A percentile compares a stretch with the other conserved stretches of the same genome.
Conservation (phyloP, 2,329 filamentous ascomycete species). For the Drechslerella coelobrocha region DNA sequence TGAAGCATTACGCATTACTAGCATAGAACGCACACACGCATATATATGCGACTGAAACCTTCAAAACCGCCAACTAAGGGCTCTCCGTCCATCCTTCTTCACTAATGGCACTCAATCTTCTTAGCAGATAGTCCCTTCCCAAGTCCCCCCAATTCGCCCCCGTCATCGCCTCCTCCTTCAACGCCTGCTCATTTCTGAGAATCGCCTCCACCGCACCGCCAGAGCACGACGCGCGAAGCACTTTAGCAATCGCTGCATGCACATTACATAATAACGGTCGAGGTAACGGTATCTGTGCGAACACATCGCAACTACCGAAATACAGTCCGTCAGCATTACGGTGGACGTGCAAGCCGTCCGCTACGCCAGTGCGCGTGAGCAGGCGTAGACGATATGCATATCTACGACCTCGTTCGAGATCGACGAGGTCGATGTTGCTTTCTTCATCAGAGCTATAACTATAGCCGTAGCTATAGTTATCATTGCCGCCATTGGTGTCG, state of each 20-base stretch:
- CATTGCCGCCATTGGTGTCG: not conserved
- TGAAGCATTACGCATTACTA: too few species aligned
- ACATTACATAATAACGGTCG: conserved; percentile 31
- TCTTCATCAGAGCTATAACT: not conserved
- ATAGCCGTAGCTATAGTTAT: not conserved
- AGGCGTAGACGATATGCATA: conserved; percentile 34
- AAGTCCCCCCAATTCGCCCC: conserved; percentile 37
- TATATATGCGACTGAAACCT: conserved; percentile 5
- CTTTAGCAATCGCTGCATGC: conserved; percentile 29
- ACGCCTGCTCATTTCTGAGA: conserved; percentile 19
- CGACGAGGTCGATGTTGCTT: not conserved
- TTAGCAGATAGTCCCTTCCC: conserved; percentile 34
- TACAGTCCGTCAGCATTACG: conserved; percentile 26
- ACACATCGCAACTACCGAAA: conserved; percentile 26
- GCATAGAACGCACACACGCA: not conserved
- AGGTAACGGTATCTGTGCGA: conserved; percentile 19
- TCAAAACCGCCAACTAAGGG: too few species aligned
- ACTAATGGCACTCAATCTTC: conserved; percentile 38
- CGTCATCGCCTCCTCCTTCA: conserved; percentile 40
- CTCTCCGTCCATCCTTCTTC: conserved; percentile 28
- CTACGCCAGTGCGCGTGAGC: conserved; percentile 8
- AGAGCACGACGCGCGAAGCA: conserved; percentile 23
- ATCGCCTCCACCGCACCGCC: conserved; percentile 29
- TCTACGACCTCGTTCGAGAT: not conserved
- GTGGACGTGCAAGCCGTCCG: conserved; percentile 22